These are phyloP conservation scores for Hanseniaspora jakobsenii DNA, from an alignment of 805 yeast species.

Conservation along the genomic window DNA sequence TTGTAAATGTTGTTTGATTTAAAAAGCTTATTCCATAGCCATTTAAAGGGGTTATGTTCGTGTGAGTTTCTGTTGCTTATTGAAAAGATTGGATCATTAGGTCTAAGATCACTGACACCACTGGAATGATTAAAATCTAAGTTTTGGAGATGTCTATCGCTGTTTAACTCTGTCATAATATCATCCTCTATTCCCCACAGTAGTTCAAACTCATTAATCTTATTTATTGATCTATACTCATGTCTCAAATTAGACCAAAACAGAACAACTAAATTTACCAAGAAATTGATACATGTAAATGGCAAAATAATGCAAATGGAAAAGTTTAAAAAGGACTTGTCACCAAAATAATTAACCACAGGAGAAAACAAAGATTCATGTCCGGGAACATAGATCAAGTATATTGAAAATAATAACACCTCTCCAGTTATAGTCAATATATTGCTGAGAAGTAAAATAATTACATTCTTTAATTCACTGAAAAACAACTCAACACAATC, in stretches of 20 bases:
- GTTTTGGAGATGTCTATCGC: constrained; percentile 17
- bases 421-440: constrained; percentile 26
- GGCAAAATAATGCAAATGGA: constrained; percentile 27
- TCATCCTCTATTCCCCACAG: constrained; percentile 15
- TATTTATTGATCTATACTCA: constrained; percentile 14
- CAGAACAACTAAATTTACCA: constrained; percentile 19
- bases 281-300: constrained; percentile 21
- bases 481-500: constrained; percentile 16
- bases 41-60: constrained; percentile 9
- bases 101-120: no score
- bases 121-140: constrained; percentile 1
- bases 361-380: constrained; percentile 27
- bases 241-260: constrained; percentile 19
- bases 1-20: background rate
- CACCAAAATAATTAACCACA: constrained; percentile 28
- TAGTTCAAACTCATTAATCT: constrained; percentile 20
- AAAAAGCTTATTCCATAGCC: background rate
- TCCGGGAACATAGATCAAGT: constrained; percentile 33
- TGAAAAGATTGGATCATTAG: no score
- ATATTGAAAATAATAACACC: constrained; percentile 29
- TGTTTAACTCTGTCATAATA: constrained; percentile 11
- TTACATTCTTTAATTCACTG: constrained; percentile 16
- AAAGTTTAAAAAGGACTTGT: constrained; percentile 25
- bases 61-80: background rate
- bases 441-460: constrained; percentile 19